Evolutionary conservation across 139 green algal genomes (phyloP).

Genomic region (Ulvella scutata): DNA sequence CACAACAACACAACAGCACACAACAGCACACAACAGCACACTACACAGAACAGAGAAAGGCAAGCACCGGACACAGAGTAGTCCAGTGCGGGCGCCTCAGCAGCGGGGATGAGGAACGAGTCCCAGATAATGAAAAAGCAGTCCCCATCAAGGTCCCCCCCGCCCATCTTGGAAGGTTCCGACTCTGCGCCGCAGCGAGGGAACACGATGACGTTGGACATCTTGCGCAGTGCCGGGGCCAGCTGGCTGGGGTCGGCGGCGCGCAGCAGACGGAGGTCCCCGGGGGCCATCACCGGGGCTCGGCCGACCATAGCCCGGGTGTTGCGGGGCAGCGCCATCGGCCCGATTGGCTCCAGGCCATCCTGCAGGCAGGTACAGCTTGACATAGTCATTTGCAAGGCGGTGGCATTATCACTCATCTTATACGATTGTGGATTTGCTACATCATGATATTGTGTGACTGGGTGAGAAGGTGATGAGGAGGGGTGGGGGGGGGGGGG

Average conservation of each 20-base stretch:
- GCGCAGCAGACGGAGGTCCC: slow-evolving; percentile 5
- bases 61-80: too few species aligned
- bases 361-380: too few species aligned
- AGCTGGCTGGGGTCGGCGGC: slow-evolving; percentile 13
- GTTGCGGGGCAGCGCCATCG: not conserved
- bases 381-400: too few species aligned
- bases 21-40: too few species aligned
- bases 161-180: slow-evolving; percentile 15
- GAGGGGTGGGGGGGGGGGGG: too few species aligned
- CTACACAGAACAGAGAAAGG: too few species aligned
- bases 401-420: too few species aligned
- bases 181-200: slow-evolving; percentile 9
- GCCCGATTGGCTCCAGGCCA: too few species aligned
- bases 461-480: too few species aligned
- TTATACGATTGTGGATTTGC: too few species aligned
- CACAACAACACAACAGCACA: too few species aligned
- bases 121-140: slow-evolving; percentile 15
- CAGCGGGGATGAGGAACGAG: not conserved
- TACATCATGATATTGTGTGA: too few species aligned
- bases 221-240: not conserved
- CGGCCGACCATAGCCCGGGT: not conserved
- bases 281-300: slow-evolving; percentile 5
- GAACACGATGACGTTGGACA: slow-evolving; percentile 19
- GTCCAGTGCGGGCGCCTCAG: not conserved
- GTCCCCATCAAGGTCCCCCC: slow-evolving; percentile 23